Percentiles rank a stretch among this genome's conserved stretches.
These are phyloP conservation scores for Nissolia schottii DNA, from an alignment of 306 rosid genomes.

Conservation along the genomic window DNA sequence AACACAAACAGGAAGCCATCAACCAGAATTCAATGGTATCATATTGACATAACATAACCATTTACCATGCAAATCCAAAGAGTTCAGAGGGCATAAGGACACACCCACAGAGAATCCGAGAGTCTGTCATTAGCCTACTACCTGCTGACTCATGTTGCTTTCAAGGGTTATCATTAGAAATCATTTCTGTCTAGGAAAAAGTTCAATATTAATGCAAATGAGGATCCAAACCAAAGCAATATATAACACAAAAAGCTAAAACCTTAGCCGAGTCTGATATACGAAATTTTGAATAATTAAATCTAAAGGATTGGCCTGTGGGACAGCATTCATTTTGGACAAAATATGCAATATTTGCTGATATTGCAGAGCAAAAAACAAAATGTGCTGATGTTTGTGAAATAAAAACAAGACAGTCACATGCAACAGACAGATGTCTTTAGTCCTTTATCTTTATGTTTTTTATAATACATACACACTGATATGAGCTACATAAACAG, in stretches of 20 bases:
- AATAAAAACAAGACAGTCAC: neutral
- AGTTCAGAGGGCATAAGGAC: conserved; percentile 51
- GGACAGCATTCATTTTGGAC: conserved; percentile 14
- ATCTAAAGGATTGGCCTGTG: conserved; percentile 13
- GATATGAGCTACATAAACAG: conserved; percentile 3
- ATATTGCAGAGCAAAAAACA: neutral
- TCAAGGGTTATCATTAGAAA: conserved; percentile 66
- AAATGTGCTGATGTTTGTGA: neutral
- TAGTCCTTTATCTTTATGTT: neutral
- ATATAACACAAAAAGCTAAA: conserved; percentile 32
- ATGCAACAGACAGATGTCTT: conserved; percentile 13
- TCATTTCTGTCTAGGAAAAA: conserved; percentile 79
- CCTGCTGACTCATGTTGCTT: conserved; percentile 81
- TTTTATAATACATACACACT: neutral
- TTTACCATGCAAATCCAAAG: conserved; percentile 55
- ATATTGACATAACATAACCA: conserved; percentile 28
- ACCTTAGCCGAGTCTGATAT: conserved; percentile 30
- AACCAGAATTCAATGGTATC: conserved; percentile 23
- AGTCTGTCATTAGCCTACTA: conserved; percentile 80
- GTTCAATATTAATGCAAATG: conserved; percentile 56
- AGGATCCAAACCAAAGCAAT: conserved; percentile 36
- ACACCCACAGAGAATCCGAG: conserved; percentile 61
- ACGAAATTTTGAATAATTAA: conserved; percentile 21
- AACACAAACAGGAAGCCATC: conserved; percentile 27
- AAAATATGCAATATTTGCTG: neutral